Evolutionary conservation across 768 basidiomycete genomes (phyloP).

Genomic region (Suillus cothurnatus): DNA sequence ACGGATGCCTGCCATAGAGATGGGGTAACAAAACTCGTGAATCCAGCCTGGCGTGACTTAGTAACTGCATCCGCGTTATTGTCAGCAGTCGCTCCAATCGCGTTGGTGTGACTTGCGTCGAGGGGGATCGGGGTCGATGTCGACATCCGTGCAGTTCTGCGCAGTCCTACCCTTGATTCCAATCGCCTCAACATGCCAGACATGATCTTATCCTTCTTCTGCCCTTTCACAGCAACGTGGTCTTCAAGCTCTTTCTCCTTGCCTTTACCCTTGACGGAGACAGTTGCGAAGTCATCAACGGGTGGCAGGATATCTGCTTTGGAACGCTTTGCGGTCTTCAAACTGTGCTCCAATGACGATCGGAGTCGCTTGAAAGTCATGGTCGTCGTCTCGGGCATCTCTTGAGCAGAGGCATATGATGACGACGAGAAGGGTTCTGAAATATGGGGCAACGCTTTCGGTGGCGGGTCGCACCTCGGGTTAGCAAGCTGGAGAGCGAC

Average conservation of each 20-base stretch:
- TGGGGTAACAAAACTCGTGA: conserved; percentile 62
- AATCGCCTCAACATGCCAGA: conserved; percentile 48
- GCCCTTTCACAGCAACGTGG: conserved; percentile 24
- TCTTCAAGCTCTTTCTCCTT: conserved; percentile 37
- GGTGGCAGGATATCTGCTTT: conserved; percentile 42
- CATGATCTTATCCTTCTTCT: conserved; percentile 44
- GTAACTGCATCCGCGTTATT: conserved; percentile 38
- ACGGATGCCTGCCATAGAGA: conserved; percentile 70
- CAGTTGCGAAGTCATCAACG: conserved; percentile 46
- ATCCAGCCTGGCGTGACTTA: conserved; percentile 51
- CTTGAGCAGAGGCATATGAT: conserved; percentile 31
- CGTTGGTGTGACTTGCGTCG: conserved; percentile 30
- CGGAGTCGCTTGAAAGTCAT: conserved; percentile 66
- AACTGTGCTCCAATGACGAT: conserved; percentile 65
- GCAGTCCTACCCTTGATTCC: conserved; percentile 55
- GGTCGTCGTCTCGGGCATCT: conserved; percentile 42
- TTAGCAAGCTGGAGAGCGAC: conserved; percentile 42
- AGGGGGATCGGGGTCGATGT: conserved; percentile 42
- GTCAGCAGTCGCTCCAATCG: conserved; percentile 10
- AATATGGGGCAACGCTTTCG: conserved; percentile 44
- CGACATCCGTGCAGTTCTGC: conserved; percentile 43
- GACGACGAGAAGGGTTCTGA: conserved; percentile 38
- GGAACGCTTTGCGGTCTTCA: conserved; percentile 65
- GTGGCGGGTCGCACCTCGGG: conserved; percentile 35
- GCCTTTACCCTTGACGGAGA: conserved; percentile 48